Percentiles rank a stretch among this genome's conserved stretches.
phyloP scores from a whole-genome alignment of 2,329 filamentous ascomycete species.

The Dryadomyces sulphureus region DNA sequence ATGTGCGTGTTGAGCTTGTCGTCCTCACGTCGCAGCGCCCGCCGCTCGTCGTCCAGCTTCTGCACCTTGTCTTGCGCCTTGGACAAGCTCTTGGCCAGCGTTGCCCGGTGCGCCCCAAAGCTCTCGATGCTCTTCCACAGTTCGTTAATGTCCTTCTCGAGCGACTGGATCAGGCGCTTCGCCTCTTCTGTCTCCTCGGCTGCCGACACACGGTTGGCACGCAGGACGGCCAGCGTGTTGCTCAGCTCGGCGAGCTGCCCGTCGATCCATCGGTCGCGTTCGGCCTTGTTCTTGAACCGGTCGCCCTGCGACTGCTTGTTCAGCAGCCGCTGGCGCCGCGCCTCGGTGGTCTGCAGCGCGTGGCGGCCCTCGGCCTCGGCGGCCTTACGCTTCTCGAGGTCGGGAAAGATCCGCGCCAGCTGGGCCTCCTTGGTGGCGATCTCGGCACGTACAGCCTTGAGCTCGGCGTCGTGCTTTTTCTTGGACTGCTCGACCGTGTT shows the following conservation, averaged over 20 bases:
- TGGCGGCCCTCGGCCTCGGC: constrained; percentile 58
- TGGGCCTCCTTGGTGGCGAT: constrained; percentile 67
- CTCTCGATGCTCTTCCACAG: constrained; percentile 68
- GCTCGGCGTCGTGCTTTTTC: constrained; percentile 53
- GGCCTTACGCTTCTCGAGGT: constrained; percentile 58
- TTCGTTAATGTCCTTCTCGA: constrained; percentile 55
- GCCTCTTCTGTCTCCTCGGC: constrained; percentile 55
- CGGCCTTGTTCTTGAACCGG: constrained; percentile 74
- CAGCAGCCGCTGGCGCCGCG: constrained; percentile 62
- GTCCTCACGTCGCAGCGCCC: constrained; percentile 76
- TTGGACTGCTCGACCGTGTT: constrained; percentile 61
- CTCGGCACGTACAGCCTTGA: constrained; percentile 56
- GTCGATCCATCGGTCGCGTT: constrained; percentile 72
- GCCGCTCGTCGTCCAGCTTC: constrained; percentile 70
- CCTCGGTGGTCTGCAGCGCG: constrained; percentile 62
- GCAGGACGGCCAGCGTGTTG: constrained; percentile 60
- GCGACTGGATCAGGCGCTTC: constrained; percentile 22
- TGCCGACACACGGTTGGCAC: constrained; percentile 71
- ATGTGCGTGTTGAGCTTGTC: constrained; percentile 72
- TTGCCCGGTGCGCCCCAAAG: constrained; percentile 59
- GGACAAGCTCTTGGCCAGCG: constrained; percentile 59
- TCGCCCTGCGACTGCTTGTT: constrained; percentile 84
- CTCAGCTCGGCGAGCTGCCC: constrained; percentile 71
- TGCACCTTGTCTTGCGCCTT: constrained; percentile 67
- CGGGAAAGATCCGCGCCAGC: constrained; percentile 58